phyloP scores from a whole-genome alignment of 1,139 yeast genomes.

The Yamadazyma buinensis region DNA sequence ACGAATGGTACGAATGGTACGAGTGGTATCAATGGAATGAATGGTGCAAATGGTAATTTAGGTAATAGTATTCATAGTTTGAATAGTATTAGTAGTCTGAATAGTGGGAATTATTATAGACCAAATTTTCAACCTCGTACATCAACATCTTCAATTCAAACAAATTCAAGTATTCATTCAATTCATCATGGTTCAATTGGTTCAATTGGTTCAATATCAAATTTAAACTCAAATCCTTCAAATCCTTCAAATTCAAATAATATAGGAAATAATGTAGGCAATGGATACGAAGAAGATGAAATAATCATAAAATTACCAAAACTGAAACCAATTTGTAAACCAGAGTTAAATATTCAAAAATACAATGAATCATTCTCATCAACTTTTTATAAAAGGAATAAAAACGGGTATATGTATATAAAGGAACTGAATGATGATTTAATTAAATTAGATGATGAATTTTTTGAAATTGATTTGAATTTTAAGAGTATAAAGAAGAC shows the following conservation, averaged over 20 bases:
- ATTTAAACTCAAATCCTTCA: background rate
- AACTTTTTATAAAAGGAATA: conserved; percentile 34
- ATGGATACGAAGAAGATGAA: conserved; percentile 1
- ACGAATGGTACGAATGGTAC: too few relatives aligned
- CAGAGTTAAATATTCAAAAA: conserved; percentile 12
- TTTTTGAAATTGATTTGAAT: conserved; percentile 8
- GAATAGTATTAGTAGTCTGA: background rate
- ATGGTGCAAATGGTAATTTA: background rate
- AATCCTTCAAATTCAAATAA: background rate
- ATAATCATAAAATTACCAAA: conserved; percentile 4
- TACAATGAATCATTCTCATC: conserved; percentile 19
- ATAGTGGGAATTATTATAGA: too few relatives aligned
- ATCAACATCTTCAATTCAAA: conserved; percentile 5
- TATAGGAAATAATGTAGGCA: too few relatives aligned
- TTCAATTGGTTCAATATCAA: background rate
- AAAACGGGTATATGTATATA: conserved; percentile 37
- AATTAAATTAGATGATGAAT: conserved; percentile 14
- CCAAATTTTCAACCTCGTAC: conserved; percentile 2
- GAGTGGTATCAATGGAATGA: too few relatives aligned
- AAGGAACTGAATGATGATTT: conserved; percentile 25
- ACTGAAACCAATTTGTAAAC: conserved; percentile 5
- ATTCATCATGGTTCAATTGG: background rate
- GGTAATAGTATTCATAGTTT: background rate
- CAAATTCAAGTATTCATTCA: conserved; percentile 2
- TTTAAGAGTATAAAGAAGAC: conserved; percentile 3